Evolutionary conservation across 345 rosid genomes (phyloP).

Genomic region (Citrus hindsii): DNA sequence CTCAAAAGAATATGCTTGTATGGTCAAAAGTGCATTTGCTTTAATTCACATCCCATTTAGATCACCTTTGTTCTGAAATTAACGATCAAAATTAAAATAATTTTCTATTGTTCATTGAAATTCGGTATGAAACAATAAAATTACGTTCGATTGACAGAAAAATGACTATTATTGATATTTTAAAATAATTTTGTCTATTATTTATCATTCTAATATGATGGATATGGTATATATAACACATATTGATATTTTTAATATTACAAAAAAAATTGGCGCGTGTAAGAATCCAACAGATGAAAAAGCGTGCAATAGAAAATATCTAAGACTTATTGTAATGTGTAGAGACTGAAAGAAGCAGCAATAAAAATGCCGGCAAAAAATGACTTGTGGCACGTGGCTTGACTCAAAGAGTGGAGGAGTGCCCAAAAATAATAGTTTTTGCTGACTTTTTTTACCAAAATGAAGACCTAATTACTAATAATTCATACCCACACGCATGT

Average conservation of each 20-base stretch:
- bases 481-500: conserved; percentile 4
- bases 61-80: too few relatives aligned
- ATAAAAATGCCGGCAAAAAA: background rate
- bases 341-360: background rate
- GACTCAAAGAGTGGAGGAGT: background rate
- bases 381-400: background rate
- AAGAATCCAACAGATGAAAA: background rate
- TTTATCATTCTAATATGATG: background rate
- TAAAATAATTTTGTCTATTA: too few relatives aligned
- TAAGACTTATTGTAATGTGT: background rate
- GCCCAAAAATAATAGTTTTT: background rate
- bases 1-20: background rate
- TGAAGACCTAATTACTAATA: background rate
- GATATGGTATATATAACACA: background rate
- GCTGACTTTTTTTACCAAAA: background rate
- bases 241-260: too few relatives aligned
- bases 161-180: background rate
- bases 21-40: background rate
- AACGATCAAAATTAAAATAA: background rate
- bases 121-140: background rate
- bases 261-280: too few relatives aligned
- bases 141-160: background rate
- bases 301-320: background rate
- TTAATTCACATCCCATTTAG: background rate
- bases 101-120: background rate